Conservation (phyloP, 768 basidiomycete genomes). For the Gelatoporia subvermispora region DNA sequence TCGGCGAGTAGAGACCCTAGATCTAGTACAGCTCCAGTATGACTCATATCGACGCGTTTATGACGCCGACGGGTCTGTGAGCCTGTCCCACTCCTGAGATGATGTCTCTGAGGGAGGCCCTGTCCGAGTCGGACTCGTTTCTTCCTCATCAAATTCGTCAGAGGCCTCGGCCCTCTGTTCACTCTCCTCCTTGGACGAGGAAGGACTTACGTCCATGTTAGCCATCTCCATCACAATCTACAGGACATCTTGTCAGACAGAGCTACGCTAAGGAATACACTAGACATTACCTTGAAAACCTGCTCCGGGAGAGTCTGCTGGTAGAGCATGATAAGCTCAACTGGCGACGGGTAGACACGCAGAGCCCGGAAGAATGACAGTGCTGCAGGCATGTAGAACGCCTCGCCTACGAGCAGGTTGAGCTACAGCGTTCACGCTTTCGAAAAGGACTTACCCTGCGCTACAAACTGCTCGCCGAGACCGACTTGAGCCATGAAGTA, state of each 20-base stretch:
- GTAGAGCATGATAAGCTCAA: constrained; percentile 93
- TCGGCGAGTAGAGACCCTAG: constrained; percentile 54
- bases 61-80: constrained; percentile 55
- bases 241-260: background rate
- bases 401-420: constrained; percentile 51
- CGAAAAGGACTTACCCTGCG: constrained; percentile 55
- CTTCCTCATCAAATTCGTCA: constrained; percentile 47
- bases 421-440: background rate
- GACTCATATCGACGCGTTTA: constrained; percentile 14
- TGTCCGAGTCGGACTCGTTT: constrained; percentile 53
- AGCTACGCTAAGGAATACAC: background rate
- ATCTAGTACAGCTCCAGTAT: constrained; percentile 28
- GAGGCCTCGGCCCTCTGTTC: constrained; percentile 28
- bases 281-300: constrained; percentile 61
- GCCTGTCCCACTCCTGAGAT: constrained; percentile 86
- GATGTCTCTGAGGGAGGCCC: constrained; percentile 83
- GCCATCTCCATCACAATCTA: constrained; percentile 80
- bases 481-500: constrained; percentile 92
- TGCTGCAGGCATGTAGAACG: constrained; percentile 75
- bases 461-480: constrained; percentile 78
- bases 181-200: constrained; percentile 30
- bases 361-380: constrained; percentile 91
- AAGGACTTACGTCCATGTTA: constrained; percentile 83
- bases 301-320: constrained; percentile 83
- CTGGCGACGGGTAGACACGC: constrained; percentile 89